Evolutionary conservation across 352 stramenopile genomes (phyloP).

Genomic region (Phytopythium kandeliae): DNA sequence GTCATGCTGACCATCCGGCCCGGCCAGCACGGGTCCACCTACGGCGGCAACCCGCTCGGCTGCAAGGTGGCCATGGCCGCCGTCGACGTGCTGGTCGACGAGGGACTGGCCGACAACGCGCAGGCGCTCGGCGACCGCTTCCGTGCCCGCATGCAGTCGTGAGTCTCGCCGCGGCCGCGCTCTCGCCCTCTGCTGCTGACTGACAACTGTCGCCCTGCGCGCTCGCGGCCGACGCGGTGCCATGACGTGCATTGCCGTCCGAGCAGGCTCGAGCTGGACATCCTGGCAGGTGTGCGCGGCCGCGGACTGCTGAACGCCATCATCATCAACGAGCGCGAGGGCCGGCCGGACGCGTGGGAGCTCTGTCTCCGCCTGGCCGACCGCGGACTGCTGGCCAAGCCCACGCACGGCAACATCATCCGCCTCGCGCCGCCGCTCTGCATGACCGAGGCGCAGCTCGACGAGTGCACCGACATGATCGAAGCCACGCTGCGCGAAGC

Average conservation of each 20-base stretch:
- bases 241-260: conserved; percentile 3
- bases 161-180: conserved; percentile 13
- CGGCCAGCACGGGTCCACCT: conserved; percentile 96
- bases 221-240: too few relatives aligned
- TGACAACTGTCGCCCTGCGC: too few relatives aligned
- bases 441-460: conserved; percentile 92
- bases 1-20: conserved; percentile 98
- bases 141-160: conserved; percentile 81
- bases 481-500: conserved; percentile 63
- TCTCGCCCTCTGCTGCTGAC: too few relatives aligned
- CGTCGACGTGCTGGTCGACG: conserved; percentile 90
- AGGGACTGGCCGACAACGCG: conserved; percentile 95
- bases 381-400: conserved; percentile 97
- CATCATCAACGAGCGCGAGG: conserved; percentile 92
- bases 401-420: conserved; percentile 99
- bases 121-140: conserved; percentile 93
- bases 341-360: conserved; percentile 89
- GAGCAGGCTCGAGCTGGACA: conserved; percentile 49
- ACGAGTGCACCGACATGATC: conserved; percentile 88
- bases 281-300: conserved; percentile 88
- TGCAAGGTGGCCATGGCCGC: conserved; percentile 97
- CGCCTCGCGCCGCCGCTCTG: conserved; percentile 94
- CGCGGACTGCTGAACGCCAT: conserved; percentile 98
- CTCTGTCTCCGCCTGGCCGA: conserved; percentile 95
- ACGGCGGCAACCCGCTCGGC: conserved; percentile 95